Percentiles rank a stretch among this genome's conserved stretches.
Conservation (phyloP, 2,329 filamentous ascomycete genomes). For the Mycosphaerella sp. region DNA sequence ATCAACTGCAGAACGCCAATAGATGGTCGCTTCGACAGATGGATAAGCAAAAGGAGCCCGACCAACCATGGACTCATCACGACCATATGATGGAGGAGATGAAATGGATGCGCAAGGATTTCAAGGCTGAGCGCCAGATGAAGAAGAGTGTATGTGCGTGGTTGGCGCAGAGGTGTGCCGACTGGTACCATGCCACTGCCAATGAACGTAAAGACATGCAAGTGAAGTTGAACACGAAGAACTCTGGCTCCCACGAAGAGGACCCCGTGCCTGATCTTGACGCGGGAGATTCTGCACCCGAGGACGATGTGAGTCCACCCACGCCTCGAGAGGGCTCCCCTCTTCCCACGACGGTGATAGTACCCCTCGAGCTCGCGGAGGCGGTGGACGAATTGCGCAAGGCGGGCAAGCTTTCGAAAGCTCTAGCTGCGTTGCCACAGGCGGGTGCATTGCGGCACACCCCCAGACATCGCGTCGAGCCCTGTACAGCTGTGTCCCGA, state of each 20-base stretch:
- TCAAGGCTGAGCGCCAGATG: conserved; percentile 89
- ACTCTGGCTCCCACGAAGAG: not conserved
- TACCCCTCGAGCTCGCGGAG: conserved; percentile 26
- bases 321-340: conserved; percentile 22
- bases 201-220: conserved; percentile 63
- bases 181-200: conserved; percentile 63
- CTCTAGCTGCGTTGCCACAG: conserved; percentile 26
- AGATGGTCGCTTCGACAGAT: conserved; percentile 90
- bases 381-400: conserved; percentile 25
- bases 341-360: conserved; percentile 22
- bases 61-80: conserved; percentile 69
- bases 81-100: conserved; percentile 84
- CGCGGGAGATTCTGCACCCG: conserved; percentile 28
- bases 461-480: conserved; percentile 5
- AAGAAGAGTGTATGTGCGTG: conserved; percentile 75
- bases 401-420: conserved; percentile 25
- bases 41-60: conserved; percentile 74
- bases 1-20: conserved; percentile 82
- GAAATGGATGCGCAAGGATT: conserved; percentile 98
- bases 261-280: conserved; percentile 28
- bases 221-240: conserved; percentile 48
- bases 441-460: conserved; percentile 16
- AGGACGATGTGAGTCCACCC: conserved; percentile 27
- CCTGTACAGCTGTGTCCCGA: conserved; percentile 60
- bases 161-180: conserved; percentile 73